Conservation (phyloP, 2,329 filamentous ascomycete genomes). For the Capronia epimyces region DNA sequence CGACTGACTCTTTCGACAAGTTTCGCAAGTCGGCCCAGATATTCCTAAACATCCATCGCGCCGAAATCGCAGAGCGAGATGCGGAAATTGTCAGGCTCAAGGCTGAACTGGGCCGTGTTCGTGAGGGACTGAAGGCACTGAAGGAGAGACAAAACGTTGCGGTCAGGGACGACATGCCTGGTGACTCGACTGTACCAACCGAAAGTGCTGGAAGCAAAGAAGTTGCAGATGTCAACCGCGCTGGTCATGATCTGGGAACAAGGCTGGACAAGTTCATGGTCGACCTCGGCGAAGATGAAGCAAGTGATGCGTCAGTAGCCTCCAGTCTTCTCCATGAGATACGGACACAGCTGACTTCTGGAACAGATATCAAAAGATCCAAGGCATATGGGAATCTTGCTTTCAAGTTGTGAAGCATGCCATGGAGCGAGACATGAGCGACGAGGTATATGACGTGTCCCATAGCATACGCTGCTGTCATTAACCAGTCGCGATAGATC, state of each 20-base stretch:
- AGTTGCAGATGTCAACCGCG: background rate
- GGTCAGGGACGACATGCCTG: background rate
- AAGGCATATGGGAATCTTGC: slow-evolving; percentile 10
- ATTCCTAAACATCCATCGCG: slow-evolving; percentile 11
- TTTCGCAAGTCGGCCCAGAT: slow-evolving; percentile 3
- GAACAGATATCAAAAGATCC: slow-evolving; percentile 2
- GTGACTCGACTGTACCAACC: background rate
- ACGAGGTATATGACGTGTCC: slow-evolving; percentile 3
- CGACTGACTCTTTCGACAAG: background rate
- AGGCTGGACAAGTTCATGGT: background rate
- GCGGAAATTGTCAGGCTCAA: slow-evolving; percentile 7
- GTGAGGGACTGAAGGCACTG: slow-evolving; percentile 4
- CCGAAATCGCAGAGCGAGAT: slow-evolving; percentile 12
- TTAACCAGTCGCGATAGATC: background rate
- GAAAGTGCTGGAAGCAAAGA: background rate
- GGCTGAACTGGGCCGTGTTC: slow-evolving; percentile 2
- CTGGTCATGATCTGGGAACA: background rate
- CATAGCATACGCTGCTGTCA: background rate
- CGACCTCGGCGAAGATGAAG: background rate
- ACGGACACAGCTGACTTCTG: background rate
- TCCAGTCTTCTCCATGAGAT: background rate
- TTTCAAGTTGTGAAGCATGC: slow-evolving; percentile 2
- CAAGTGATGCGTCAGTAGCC: background rate
- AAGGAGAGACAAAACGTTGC: background rate
- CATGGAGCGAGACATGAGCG: slow-evolving; percentile 4